Conservation (phyloP, 352 stramenopile species). For the Pythium chondricola region DNA sequence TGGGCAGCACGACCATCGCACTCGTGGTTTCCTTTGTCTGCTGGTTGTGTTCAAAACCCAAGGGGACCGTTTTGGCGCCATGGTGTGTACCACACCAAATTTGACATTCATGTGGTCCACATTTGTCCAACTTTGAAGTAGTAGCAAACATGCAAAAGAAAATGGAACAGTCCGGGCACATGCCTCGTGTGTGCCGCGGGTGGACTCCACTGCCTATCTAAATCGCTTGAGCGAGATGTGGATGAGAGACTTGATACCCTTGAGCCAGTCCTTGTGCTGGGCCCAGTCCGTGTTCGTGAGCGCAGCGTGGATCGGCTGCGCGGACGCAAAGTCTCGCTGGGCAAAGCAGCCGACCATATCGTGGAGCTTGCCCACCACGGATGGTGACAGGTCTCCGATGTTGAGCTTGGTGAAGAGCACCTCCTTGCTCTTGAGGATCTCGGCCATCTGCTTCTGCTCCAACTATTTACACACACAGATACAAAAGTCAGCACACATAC, state of each 20-base stretch:
- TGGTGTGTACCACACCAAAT: conserved; percentile 11
- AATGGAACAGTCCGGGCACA: not conserved
- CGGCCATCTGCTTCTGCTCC: conserved; percentile 82
- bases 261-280: conserved; percentile 97
- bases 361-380: conserved; percentile 67
- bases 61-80: conserved; percentile 2
- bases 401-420: conserved; percentile 88
- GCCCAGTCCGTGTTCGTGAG: conserved; percentile 93
- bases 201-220: conserved; percentile 48
- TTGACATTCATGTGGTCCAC: not conserved
- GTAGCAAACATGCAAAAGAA: not conserved
- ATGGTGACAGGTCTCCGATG: conserved; percentile 59
- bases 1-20: conserved; percentile 33
- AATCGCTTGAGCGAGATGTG: conserved; percentile 91
- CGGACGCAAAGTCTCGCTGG: conserved; percentile 69
- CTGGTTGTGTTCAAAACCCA: not conserved
- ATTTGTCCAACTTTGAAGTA: not conserved
- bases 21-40: not conserved
- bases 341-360: conserved; percentile 76
- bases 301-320: conserved; percentile 83
- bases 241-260: conserved; percentile 95
- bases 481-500: conserved; percentile 5
- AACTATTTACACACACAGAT: conserved; percentile 33
- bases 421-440: conserved; percentile 83
- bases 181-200: not conserved